Conservation (phyloP, 192 early-diverging fungal species). For the Diversispora epigaea region DNA sequence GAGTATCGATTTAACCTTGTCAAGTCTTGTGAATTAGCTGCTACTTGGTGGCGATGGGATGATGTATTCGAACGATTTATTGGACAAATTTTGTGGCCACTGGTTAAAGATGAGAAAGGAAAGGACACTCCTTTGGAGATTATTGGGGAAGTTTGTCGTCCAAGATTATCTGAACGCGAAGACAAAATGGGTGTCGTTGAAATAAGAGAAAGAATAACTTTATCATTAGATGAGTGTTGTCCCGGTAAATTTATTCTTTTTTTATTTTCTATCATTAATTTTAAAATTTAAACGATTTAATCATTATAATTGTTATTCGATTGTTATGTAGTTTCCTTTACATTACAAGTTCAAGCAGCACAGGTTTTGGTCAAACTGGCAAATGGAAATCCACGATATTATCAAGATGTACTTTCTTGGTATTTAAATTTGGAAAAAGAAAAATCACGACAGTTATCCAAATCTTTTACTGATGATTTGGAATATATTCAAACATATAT, state of each 20-base stretch:
- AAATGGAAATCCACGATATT: not conserved
- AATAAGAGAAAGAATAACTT: not conserved
- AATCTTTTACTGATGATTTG: not conserved
- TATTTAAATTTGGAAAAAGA: not conserved
- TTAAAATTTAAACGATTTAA: not conserved
- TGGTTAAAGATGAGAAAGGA: constrained; percentile 6
- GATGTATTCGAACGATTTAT: not conserved
- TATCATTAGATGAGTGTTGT: not conserved
- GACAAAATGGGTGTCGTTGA: not conserved
- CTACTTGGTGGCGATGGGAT: not conserved
- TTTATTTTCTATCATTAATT: not conserved
- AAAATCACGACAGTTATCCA: not conserved
- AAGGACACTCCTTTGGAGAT: not conserved
- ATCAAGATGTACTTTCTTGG: not conserved
- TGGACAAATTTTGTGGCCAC: not conserved
- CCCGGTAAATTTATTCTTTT: not conserved
- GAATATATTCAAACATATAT: not conserved
- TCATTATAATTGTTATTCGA: too few relatives aligned
- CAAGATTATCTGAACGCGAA: not conserved
- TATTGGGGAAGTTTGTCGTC: constrained; percentile 4
- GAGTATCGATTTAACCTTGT: constrained; percentile 18
- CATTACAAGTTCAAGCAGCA: not conserved
- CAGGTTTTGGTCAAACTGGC: not conserved
- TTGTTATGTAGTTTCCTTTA: not conserved
- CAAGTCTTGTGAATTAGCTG: constrained; percentile 16